Evolutionary conservation across 164 flowering plant species (phyloP), one percentile per base, ranked within the genome.

Genomic region (Piper longum): DNA sequence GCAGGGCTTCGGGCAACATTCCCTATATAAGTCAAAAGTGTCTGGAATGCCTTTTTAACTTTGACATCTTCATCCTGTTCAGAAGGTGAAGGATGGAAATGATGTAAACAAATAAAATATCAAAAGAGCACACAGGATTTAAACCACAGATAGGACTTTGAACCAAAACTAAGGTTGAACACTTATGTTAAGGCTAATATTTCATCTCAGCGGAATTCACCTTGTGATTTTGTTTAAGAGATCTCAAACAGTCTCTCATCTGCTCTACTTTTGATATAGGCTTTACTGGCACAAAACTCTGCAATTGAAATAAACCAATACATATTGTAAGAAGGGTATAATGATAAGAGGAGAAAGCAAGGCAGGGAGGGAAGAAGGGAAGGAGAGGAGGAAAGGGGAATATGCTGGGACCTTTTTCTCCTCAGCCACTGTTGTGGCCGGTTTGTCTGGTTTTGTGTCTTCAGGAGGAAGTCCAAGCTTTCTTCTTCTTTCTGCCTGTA

Each of bases 41-140:
- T 95, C 71, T 95, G 92, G 80, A 95, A 91, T 71, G 96, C 99
- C 64, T 77, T 83, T 79, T 95, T 95, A 64, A 91, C 96, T 80
- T 75, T 86, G 62, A 91, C 92, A 70, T 91, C 99, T 42, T 91
- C 96, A 48, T 91, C 98, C 99, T 95, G 68, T 62, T 40, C 44
- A 56, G 57, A 60, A 3, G 56, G 58, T 66, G 36, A 36, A 16
- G 64, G 64, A 65, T 18, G 54, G 41, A 62, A 52, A 14, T 59
- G 57, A 64, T 61, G 57, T 56, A 61, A 57, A 9, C 17, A 26
- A 44, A 61, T 56, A 48, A 26, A 62, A 16, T 18, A 3, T 11
- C 62, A 60, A 56, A 17, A 18, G 42, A 7, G 43, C 42, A 17
- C 7, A 41, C 54, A 26, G 19, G 3, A 8, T 14, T 48, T 48